Evolutionary conservation across 805 yeast genomes (phyloP).

Genomic region (Nakazawaea siamensis): DNA sequence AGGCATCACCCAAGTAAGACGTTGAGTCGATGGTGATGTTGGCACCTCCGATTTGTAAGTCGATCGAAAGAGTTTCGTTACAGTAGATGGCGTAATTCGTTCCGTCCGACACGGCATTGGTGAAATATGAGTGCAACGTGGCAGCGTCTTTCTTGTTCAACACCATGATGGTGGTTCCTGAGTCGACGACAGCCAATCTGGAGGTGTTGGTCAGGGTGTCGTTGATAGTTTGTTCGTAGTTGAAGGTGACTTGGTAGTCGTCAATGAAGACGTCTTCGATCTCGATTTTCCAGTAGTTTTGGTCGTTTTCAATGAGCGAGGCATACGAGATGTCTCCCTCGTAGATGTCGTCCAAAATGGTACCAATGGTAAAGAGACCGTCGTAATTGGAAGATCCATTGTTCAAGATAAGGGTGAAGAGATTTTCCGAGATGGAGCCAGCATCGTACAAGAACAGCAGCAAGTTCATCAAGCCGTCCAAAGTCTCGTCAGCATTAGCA

Average conservation of each 20-base stretch:
- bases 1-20: slow-evolving; percentile 41
- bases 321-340: slow-evolving; percentile 33
- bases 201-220: slow-evolving; percentile 14
- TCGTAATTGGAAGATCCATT: slow-evolving; percentile 20
- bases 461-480: slow-evolving; percentile 27
- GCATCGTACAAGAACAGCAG: slow-evolving; percentile 28
- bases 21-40: slow-evolving; percentile 35
- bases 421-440: slow-evolving; percentile 25
- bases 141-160: slow-evolving; percentile 48
- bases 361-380: slow-evolving; percentile 38
- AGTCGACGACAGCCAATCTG: slow-evolving; percentile 47
- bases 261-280: slow-evolving; percentile 30
- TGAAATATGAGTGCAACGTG: slow-evolving; percentile 43
- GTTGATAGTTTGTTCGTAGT: slow-evolving; percentile 14
- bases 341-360: slow-evolving; percentile 27
- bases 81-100: slow-evolving; percentile 55
- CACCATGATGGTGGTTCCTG: slow-evolving; percentile 59
- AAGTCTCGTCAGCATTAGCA: slow-evolving; percentile 27
- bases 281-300: slow-evolving; percentile 45
- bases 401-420: slow-evolving; percentile 41
- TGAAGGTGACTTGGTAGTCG: slow-evolving; percentile 24
- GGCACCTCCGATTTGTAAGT: slow-evolving; percentile 33
- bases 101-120: slow-evolving; percentile 45
- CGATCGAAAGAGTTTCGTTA: slow-evolving; percentile 33
- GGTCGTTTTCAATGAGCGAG: slow-evolving; percentile 23